Percentiles rank a stretch among this genome's conserved stretches.
Evolutionary conservation across 1,284 basidiomycete genomes (phyloP).

Genomic region (Trichosporon ovoides): DNA sequence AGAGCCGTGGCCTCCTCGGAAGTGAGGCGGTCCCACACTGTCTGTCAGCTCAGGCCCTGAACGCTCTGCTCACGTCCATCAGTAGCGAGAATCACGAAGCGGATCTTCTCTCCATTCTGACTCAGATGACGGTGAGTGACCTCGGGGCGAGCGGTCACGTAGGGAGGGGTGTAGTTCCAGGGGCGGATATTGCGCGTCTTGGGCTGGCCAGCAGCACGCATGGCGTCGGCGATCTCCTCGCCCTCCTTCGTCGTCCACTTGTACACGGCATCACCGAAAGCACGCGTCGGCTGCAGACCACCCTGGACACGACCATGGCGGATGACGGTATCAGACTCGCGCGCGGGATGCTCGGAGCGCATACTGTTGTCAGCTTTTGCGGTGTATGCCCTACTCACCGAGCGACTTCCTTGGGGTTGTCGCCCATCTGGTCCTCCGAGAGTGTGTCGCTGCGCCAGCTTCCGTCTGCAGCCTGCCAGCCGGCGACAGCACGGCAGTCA

Average conservation of each 20-base stretch:
- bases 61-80: conserved; percentile 62
- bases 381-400: conserved; percentile 27
- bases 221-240: conserved; percentile 63
- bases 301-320: conserved; percentile 81
- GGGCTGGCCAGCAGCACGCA: conserved; percentile 1
- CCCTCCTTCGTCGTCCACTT: conserved; percentile 66
- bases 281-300: conserved; percentile 87
- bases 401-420: conserved; percentile 72
- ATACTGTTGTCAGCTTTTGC: conserved; percentile 55
- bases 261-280: conserved; percentile 85
- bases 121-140: conserved; percentile 70
- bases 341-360: conserved; percentile 77
- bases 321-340: conserved; percentile 76
- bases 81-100: conserved; percentile 82
- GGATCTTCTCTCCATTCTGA: conserved; percentile 47
- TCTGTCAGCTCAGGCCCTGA: not conserved
- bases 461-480: conserved; percentile 62
- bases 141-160: conserved; percentile 85
- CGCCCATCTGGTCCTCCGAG: conserved; percentile 90
- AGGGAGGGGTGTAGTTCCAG: conserved; percentile 82
- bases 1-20: conserved; percentile 93
- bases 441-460: conserved; percentile 72
- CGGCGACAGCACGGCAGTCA: conserved; percentile 92
- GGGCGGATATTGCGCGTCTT: conserved; percentile 58
- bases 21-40: conserved; percentile 84